Evolutionary conservation across 139 green algal genomes (phyloP).

Genomic region (Tetraselmis striata): DNA sequence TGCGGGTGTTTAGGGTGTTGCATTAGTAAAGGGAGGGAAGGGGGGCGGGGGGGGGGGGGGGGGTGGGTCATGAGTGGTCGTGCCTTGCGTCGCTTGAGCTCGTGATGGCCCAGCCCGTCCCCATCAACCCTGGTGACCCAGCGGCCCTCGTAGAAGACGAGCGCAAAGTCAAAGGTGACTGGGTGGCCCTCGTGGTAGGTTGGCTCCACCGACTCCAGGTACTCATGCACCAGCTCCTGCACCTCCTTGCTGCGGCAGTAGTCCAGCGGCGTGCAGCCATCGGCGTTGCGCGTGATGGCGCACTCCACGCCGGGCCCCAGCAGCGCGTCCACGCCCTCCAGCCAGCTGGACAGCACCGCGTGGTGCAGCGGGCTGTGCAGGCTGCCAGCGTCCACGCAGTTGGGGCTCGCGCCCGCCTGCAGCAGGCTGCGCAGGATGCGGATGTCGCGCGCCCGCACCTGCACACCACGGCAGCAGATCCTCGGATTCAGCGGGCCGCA

Average conservation of each 20-base stretch:
- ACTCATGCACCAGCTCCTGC: constrained; percentile 15
- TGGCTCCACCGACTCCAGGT: constrained; percentile 11
- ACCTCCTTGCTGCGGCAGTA: constrained; percentile 15
- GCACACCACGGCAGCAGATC: no score
- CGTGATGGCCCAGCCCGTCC: neutral
- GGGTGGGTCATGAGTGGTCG: no score
- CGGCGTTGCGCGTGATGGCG: constrained; percentile 8
- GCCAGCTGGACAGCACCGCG: constrained; percentile 15
- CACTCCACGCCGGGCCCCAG: neutral
- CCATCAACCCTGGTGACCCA: constrained; percentile 13
- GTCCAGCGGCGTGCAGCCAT: constrained; percentile 17
- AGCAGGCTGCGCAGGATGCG: constrained; percentile 11
- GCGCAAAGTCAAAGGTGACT: constrained; percentile 17
- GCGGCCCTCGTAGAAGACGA: constrained; percentile 29
- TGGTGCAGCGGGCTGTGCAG: constrained; percentile 20
- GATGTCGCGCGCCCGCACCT: neutral
- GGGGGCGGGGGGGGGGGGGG: no score
- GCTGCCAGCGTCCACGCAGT: neutral
- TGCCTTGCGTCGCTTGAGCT: constrained; percentile 7
- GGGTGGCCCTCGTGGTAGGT: constrained; percentile 11
- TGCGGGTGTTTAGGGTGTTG: no score
- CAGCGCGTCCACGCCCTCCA: constrained; percentile 24
- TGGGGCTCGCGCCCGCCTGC: constrained; percentile 4
- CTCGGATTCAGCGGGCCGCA: no score
- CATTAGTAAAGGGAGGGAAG: no score